Base-by-base conservation (phyloP, 805 yeast genomes). In the Wickerhamomyces pijperi region DNA sequence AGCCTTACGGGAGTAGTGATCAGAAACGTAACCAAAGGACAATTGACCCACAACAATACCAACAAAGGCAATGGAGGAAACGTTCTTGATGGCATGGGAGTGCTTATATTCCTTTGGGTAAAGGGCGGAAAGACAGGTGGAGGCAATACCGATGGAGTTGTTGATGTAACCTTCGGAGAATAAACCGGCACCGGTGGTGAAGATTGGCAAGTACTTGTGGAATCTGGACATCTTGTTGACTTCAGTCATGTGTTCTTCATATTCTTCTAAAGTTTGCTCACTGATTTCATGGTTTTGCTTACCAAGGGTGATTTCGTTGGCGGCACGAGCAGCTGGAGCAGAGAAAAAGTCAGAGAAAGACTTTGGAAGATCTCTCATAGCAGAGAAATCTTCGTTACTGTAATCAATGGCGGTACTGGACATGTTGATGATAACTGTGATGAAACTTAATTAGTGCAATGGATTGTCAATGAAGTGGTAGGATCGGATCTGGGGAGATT, bases 91-190 rank as follows among this genome's bases (percentile, higher is more conserved):
- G 25, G 95, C 96, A 33, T 59, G 56, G 0, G 94, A 83, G 6
- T 67, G 47, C 3, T 74, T 57, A 53, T 80, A 80, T 48, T 70
- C 74, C 0, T 59, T 56, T 25, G 85, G 85, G 55, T 88, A 88
- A 31, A 88, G 65, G 3, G 54, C 62, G 15, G 70, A 57, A 46
- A 88, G 67, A 64, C 88, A 78, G 15, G 88, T 76, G 28, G 79
- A 69, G 15, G 81, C 94, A 9, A 92, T 72, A 42, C 84, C 73
- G 41, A 85, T 82, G 39, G 92, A 78, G 61, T 84, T 85, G 58
- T 87, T 87, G 44, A 85, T 81, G 56, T 87, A 88, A 39, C 97
- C 97, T 61, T 90, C 97, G 29, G 94, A 80, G 61, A 88, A 87
- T 35, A 88, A 68, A 39, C 96, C 97, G 0, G 95, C 92, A 45